Conservation (phyloP, 768 basidiomycete species). For the Guyanaporus albipodus region DNA sequence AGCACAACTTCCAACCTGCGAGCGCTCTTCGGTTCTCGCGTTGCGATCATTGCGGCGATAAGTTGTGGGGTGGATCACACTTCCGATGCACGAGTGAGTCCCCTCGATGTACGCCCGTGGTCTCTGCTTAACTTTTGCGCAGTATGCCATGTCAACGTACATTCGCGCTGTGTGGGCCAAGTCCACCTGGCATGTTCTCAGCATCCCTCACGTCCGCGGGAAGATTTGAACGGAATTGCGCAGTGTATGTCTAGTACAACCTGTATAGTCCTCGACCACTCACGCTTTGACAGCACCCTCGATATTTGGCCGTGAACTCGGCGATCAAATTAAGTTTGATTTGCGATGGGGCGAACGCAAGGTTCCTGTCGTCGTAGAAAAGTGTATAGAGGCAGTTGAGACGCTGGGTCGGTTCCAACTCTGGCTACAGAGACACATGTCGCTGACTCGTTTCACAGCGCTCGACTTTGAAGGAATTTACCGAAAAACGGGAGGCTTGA, state of each 20-base stretch:
- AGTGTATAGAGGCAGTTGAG: constrained; percentile 95
- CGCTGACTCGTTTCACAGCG: constrained; percentile 42
- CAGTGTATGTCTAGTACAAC: constrained; percentile 13
- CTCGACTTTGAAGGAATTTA: constrained; percentile 98
- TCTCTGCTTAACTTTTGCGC: constrained; percentile 4
- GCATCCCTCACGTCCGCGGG: constrained; percentile 35
- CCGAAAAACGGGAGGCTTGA: constrained; percentile 92
- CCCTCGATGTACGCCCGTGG: background rate
- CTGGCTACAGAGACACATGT: background rate
- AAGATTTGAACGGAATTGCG: constrained; percentile 26
- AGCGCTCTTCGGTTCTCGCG: constrained; percentile 85
- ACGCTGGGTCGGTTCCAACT: constrained; percentile 54
- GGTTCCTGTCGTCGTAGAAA: constrained; percentile 88
- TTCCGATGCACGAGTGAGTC: constrained; percentile 80
- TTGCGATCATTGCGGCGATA: constrained; percentile 95
- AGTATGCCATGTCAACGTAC: constrained; percentile 86
- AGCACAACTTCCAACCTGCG: constrained; percentile 87
- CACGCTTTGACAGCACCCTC: constrained; percentile 56
- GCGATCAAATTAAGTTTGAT: constrained; percentile 78
- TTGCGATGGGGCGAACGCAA: constrained; percentile 52
- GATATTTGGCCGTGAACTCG: constrained; percentile 89
- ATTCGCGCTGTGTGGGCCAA: constrained; percentile 77
- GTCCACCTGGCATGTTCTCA: constrained; percentile 65
- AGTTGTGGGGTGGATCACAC: constrained; percentile 99
- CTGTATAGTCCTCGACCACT: constrained; percentile 15